Evolutionary conservation across 2,329 filamentous ascomycete genomes (phyloP), one percentile per base, ranked within the genome.

Genomic region (Hymenoscyphus salicellus): DNA sequence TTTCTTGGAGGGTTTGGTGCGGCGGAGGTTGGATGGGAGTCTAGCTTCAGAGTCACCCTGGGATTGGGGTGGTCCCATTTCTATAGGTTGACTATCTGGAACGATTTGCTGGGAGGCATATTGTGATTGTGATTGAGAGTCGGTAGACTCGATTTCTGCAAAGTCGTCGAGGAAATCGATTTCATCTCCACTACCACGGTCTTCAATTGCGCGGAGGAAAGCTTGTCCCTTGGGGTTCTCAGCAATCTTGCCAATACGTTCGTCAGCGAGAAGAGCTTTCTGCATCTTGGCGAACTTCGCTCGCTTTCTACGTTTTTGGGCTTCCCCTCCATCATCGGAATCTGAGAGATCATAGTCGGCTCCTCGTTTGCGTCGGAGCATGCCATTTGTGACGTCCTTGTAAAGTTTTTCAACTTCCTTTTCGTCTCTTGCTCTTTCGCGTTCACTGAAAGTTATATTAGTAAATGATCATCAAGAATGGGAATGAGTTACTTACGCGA

Each of bases 271-370:
- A 8, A 99, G 83, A 6, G 93, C 91, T 76, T 92, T 93, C 63
- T 93, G 90, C 90, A 97, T 96, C 78, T 92, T 91, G 41, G 90
- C 90, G 77, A 96, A 96, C 73, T 97, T 92, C 46, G 89, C 85
- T 61, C 92, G 89, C 81, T 96, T 97, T 81, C 90, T 87, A 60
- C 92, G 87, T 56, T 90, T 87, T 55, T 87, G 86, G 33, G 89
- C 86, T 72, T 94, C 91, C 20, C 89, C 86, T 68, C 90, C 92
- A 71, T 97, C 94, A 70, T 97, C 94, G 2, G 92, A 94, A 75
- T 98, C 95, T 5, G 92, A 93, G 26, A 96, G 84, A 71, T 94
- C 91, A 68, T 93, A 89, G 71, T 93, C 90, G 75, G 91, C 84
- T 67, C 89, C 90, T 74, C 86, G 88, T 75, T 96, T 94, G 67